phyloP scores from a whole-genome alignment of 306 rosid genomes.

The barrel medic (Medicago truncatula) region MtrunA17r5.0-ANR NC_053043.1:7234501-7235000 shows the following conservation, averaged over 20 bases:
- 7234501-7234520: constrained; percentile 29
- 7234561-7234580: constrained; percentile 52
- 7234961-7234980: no score
- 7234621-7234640: background rate
- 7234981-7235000: no score
- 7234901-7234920: background rate
- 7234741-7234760: constrained; percentile 44
- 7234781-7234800: constrained; percentile 43
- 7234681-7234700: background rate
- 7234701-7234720: constrained; percentile 1
- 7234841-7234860: constrained; percentile 34
- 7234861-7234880: constrained; percentile 38
- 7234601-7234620: background rate
- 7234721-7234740: background rate
- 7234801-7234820: constrained; percentile 38
- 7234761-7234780: constrained; percentile 49
- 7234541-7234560: background rate
- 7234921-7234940: no score
- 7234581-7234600: background rate
- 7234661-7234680: constrained; percentile 31
- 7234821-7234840: constrained; percentile 40
- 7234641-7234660: background rate
- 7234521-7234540: constrained; percentile 42
- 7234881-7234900: background rate
- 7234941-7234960: no score